Conservation (phyloP, 1,284 basidiomycete species). For the Puccinia horiana region DNA sequence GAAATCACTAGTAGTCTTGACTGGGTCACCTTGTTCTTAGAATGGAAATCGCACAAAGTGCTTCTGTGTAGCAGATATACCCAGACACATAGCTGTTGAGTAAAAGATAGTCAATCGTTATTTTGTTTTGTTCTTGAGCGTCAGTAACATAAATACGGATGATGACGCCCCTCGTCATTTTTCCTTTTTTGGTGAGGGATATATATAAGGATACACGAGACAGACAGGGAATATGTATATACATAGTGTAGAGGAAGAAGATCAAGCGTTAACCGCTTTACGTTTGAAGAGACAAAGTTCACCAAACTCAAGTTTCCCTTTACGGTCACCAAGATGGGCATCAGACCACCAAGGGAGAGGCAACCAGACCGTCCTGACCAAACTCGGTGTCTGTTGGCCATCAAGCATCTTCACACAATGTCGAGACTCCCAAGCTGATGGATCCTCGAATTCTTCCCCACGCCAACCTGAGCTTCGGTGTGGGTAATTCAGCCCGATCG, state of each 20-base stretch:
- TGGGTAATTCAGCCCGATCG: slow-evolving; percentile 83
- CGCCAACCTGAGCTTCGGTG: slow-evolving; percentile 61
- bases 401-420: slow-evolving; percentile 28
- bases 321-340: neutral
- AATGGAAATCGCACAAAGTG: no score
- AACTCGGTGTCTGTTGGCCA: neutral
- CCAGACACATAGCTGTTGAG: no score
- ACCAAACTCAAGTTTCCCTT: slow-evolving; percentile 10
- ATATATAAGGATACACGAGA: no score
- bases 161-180: no score
- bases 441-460: neutral
- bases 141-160: no score
- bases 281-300: slow-evolving; percentile 32
- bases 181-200: no score
- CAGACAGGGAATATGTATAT: neutral
- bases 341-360: slow-evolving; percentile 27
- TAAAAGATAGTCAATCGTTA: no score
- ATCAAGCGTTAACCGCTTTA: neutral
- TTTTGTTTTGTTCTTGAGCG: no score
- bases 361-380: slow-evolving; percentile 16
- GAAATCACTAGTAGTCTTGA: no score
- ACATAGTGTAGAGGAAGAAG: neutral
- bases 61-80: no score
- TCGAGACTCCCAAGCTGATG: neutral
- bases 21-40: no score